Percentiles rank a stretch among this genome's conserved stretches.
Evolutionary conservation across 78 protist genomes (phyloP).

Genomic region (Protostelium mycophagum): DNA sequence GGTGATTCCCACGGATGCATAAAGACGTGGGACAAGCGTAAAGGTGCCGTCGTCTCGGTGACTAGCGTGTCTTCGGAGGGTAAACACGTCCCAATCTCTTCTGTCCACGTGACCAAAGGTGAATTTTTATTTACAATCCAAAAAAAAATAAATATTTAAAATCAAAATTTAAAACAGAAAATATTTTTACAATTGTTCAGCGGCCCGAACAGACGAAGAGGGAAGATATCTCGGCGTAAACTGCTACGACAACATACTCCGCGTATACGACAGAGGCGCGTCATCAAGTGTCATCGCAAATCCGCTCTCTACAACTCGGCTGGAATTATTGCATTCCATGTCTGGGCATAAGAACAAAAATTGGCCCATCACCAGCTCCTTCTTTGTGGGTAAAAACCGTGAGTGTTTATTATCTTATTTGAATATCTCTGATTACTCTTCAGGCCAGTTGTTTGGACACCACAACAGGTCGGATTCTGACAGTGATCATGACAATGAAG

Average conservation of each 20-base stretch:
- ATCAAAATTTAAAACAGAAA: not conserved
- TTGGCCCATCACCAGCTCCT: constrained; percentile 65
- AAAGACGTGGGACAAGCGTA: constrained; percentile 60
- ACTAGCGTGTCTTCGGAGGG: constrained; percentile 9
- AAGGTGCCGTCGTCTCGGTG: constrained; percentile 35
- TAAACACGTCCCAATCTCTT: not conserved
- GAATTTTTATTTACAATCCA: constrained; percentile 2
- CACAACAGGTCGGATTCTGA: not conserved
- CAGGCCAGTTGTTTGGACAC: not conserved
- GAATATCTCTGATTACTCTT: not conserved
- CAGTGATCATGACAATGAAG: not conserved
- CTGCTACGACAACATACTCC: constrained; percentile 2
- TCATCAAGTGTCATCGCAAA: constrained; percentile 29
- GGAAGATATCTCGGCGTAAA: constrained; percentile 64
- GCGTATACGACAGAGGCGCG: constrained; percentile 63
- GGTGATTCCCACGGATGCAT: constrained; percentile 58
- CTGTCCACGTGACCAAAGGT: constrained; percentile 21
- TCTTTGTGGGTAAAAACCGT: constrained; percentile 39
- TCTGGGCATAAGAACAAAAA: constrained; percentile 56
- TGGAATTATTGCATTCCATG: constrained; percentile 39
- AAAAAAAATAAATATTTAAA: constrained; percentile 28
- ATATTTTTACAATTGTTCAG: not conserved
- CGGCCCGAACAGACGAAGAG: constrained; percentile 33
- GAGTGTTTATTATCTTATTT: constrained; percentile 2
- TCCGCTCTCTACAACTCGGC: constrained; percentile 37